Percentiles rank a stretch among this genome's conserved stretches.
These are phyloP conservation scores for Pelargonium myrrhifolium DNA, from an alignment of 441 rosid species.

Conservation along the genomic window DNA sequence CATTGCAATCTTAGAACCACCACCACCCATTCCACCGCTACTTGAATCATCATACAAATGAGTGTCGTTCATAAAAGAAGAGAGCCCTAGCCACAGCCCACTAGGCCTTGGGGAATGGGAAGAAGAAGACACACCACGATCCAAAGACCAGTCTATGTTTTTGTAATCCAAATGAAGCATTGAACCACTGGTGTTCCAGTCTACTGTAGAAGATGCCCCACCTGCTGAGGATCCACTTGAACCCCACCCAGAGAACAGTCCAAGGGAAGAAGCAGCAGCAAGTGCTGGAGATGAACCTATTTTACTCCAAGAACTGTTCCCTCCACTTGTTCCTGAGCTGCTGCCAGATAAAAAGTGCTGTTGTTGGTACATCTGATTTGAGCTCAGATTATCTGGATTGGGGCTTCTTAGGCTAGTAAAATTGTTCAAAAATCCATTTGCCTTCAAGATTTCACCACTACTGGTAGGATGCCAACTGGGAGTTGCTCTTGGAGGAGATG, in stretches of 20 bases:
- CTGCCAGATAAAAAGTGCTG: slow-evolving; percentile 42
- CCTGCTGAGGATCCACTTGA: slow-evolving; percentile 45
- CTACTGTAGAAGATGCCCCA: slow-evolving; percentile 68
- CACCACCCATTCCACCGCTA: slow-evolving; percentile 22
- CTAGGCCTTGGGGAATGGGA: slow-evolving; percentile 29
- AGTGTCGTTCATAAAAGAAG: slow-evolving; percentile 34
- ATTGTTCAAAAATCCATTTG: slow-evolving; percentile 50
- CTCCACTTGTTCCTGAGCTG: slow-evolving; percentile 34
- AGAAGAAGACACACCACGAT: slow-evolving; percentile 36
- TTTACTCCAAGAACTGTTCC: slow-evolving; percentile 53
- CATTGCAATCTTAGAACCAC: slow-evolving; percentile 40
- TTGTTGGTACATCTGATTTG: slow-evolving; percentile 49
- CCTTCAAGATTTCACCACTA: slow-evolving; percentile 42
- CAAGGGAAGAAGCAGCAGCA: slow-evolving; percentile 76
- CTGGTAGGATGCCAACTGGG: slow-evolving; percentile 43
- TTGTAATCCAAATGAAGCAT: slow-evolving; percentile 55
- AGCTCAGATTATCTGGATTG: slow-evolving; percentile 32
- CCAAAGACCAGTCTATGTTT: slow-evolving; percentile 79
- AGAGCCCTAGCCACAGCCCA: slow-evolving; percentile 40
- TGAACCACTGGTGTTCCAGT: slow-evolving; percentile 64
- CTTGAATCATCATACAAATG: slow-evolving; percentile 30
- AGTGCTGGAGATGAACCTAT: slow-evolving; percentile 41
- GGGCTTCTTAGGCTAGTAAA: slow-evolving; percentile 43
- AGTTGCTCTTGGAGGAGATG: slow-evolving; percentile 48
- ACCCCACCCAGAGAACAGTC: slow-evolving; percentile 63